Evolutionary conservation across 306 rosid species (phyloP).

Genomic region (Herpetospermum pedunculosum): DNA sequence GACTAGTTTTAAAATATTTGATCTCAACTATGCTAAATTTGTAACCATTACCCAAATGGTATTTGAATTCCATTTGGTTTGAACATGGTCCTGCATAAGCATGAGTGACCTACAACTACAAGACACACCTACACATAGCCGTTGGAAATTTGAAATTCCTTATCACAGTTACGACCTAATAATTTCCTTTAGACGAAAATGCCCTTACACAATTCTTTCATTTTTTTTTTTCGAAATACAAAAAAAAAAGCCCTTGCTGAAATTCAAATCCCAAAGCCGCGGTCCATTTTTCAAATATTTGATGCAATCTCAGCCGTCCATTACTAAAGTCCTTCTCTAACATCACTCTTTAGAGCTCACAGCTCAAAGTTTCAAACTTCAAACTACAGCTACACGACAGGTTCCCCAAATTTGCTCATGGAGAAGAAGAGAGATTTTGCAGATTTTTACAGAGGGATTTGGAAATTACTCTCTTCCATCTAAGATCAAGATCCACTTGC

Average conservation of each 20-base stretch:
- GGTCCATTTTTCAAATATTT: constrained; percentile 25
- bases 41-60: too few species aligned
- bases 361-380: constrained; percentile 15
- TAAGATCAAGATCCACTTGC: background rate
- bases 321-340: background rate
- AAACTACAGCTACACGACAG: background rate
- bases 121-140: constrained; percentile 30
- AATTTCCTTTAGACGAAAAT: constrained; percentile 23
- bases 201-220: constrained; percentile 7
- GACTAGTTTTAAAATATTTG: too few species aligned
- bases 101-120: background rate
- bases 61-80: background rate
- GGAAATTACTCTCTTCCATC: constrained; percentile 6
- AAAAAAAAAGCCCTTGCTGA: constrained; percentile 15
- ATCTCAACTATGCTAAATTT: too few species aligned
- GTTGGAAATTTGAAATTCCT: constrained; percentile 46
- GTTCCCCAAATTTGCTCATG: constrained; percentile 7
- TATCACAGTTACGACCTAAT: background rate
- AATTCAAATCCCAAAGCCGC: constrained; percentile 78
- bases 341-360: constrained; percentile 9
- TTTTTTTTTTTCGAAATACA: constrained; percentile 15
- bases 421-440: constrained; percentile 9
- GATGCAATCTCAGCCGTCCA: constrained; percentile 60
- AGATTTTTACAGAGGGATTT: constrained; percentile 11
- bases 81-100: background rate